These are phyloP conservation scores for Botryotinia globosa DNA, from an alignment of 2,329 filamentous ascomycete species.

Conservation along the genomic window DNA sequence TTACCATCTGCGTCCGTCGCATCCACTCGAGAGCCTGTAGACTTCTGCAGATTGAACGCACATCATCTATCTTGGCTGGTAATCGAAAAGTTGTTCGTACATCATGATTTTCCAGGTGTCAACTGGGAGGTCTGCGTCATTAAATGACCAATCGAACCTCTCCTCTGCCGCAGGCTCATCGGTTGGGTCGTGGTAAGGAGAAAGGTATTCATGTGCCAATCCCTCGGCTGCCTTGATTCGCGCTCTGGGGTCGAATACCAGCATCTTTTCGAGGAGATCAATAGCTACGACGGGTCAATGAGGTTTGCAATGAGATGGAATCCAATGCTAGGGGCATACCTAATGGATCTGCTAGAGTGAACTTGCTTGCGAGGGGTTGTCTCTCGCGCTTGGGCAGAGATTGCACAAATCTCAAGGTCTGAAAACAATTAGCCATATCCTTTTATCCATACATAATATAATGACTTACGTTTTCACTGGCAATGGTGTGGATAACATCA, in stretches of 20 bases:
- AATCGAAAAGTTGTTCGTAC: conserved; percentile 53
- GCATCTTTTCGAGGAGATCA: conserved; percentile 91
- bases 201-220: conserved; percentile 87
- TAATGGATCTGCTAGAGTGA: conserved; percentile 86
- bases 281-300: conserved; percentile 60
- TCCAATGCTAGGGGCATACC: conserved; percentile 52
- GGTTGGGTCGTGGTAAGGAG: conserved; percentile 94
- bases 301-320: conserved; percentile 6
- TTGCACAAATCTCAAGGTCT: conserved; percentile 96
- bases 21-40: conserved; percentile 6
- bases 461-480: conserved; percentile 83
- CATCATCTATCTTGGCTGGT: conserved; percentile 25
- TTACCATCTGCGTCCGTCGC: conserved; percentile 28
- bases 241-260: conserved; percentile 98
- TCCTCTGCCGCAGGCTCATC: conserved; percentile 94
- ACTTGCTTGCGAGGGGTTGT: conserved; percentile 82
- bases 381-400: conserved; percentile 93
- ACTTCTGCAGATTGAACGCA: conserved; percentile 14
- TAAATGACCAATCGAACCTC: conserved; percentile 99
- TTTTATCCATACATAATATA: conserved; percentile 2
- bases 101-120: conserved; percentile 99
- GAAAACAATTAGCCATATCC: conserved; percentile 33
- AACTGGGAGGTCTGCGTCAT: conserved; percentile 93
- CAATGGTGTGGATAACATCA: conserved; percentile 98
- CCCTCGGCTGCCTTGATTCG: conserved; percentile 84